These are phyloP conservation scores for Irpex sp. DNA, from an alignment of 1,284 basidiomycete species.

Conservation along the genomic window DNA sequence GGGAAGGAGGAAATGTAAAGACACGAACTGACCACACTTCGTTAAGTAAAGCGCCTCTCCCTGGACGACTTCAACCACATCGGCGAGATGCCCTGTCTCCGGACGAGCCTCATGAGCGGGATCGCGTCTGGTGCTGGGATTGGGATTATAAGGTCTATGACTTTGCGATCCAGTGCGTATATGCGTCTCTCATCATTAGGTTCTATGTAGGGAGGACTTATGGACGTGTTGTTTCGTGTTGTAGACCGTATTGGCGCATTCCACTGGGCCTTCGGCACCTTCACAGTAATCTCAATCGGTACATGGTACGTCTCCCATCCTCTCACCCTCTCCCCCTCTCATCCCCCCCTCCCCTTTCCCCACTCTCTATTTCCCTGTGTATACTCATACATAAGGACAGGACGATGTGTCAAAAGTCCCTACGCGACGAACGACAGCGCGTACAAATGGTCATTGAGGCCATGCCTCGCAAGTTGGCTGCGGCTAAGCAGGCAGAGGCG, in stretches of 20 bases:
- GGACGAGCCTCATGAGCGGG: slow-evolving; percentile 48
- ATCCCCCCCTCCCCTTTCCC: neutral
- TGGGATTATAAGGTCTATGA: slow-evolving; percentile 54
- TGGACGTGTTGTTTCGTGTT: neutral
- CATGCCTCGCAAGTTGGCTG: slow-evolving; percentile 46
- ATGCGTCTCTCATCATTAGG: too few relatives aligned
- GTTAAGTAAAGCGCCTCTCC: slow-evolving; percentile 44
- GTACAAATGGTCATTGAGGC: slow-evolving; percentile 57
- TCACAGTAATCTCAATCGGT: slow-evolving; percentile 46
- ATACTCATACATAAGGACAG: slow-evolving; percentile 29
- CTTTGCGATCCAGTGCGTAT: slow-evolving; percentile 38
- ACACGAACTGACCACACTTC: slow-evolving; percentile 17
- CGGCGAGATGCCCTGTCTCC: slow-evolving; percentile 59
- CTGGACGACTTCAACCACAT: slow-evolving; percentile 44
- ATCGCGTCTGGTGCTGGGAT: slow-evolving; percentile 52
- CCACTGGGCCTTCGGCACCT: slow-evolving; percentile 56
- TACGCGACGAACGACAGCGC: slow-evolving; percentile 50
- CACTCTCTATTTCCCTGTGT: neutral
- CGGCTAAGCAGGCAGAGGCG: slow-evolving; percentile 36
- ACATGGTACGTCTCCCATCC: slow-evolving; percentile 38
- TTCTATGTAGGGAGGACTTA: too few relatives aligned
- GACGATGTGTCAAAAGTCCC: slow-evolving; percentile 58
- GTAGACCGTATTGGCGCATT: slow-evolving; percentile 43
- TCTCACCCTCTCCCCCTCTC: too few relatives aligned
- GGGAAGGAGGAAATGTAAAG: too few relatives aligned